Conservation (phyloP, 768 basidiomycete genomes). For the Lyophyllum atratum region DNA sequence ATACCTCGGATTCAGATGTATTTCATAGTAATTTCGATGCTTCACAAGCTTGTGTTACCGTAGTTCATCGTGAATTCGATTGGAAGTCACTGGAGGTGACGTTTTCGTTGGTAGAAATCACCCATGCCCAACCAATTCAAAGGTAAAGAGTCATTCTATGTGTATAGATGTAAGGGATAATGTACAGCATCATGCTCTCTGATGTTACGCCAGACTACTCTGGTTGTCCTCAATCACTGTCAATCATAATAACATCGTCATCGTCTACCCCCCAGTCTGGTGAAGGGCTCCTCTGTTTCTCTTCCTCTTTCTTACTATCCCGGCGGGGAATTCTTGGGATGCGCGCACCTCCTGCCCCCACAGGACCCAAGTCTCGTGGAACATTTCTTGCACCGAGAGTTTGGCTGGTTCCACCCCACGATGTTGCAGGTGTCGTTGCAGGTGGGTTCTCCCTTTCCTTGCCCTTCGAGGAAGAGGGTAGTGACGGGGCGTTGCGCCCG, state of each 20-base stretch:
- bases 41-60: neutral
- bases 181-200: slow-evolving; percentile 11
- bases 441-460: slow-evolving; percentile 51
- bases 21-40: neutral
- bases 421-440: slow-evolving; percentile 32
- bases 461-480: slow-evolving; percentile 40
- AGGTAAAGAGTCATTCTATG: neutral
- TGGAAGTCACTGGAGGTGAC: too few species aligned
- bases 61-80: too few species aligned
- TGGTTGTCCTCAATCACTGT: slow-evolving; percentile 59
- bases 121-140: too few species aligned
- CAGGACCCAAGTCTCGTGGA: slow-evolving; percentile 39
- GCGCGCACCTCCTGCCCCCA: slow-evolving; percentile 58
- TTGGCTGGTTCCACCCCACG: slow-evolving; percentile 52
- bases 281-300: slow-evolving; percentile 61
- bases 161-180: slow-evolving; percentile 11
- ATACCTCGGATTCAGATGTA: neutral
- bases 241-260: slow-evolving; percentile 82
- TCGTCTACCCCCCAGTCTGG: slow-evolving; percentile 86
- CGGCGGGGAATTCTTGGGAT: slow-evolving; percentile 47
- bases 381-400: slow-evolving; percentile 44
- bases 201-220: neutral
- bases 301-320: slow-evolving; percentile 36
- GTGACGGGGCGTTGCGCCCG: slow-evolving; percentile 41
- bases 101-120: too few species aligned